A percentile compares a stretch with the other conserved stretches of the same genome.
Conservation (phyloP, 768 basidiomycete genomes). For the Tylopilus intermedius region DNA sequence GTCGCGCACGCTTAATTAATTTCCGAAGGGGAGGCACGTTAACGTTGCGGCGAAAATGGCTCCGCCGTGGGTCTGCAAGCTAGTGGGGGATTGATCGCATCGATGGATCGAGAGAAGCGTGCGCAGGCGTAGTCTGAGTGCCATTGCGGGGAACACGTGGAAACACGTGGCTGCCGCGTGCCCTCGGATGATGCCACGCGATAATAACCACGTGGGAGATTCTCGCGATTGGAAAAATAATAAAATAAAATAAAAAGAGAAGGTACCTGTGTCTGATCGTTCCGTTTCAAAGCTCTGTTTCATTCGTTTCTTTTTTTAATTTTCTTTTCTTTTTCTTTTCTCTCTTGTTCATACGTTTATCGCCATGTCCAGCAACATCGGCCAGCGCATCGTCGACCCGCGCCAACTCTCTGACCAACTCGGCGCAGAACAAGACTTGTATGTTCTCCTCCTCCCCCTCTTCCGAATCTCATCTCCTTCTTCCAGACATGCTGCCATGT, state of each 20-base stretch:
- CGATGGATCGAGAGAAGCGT: background rate
- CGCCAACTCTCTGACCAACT: slow-evolving; percentile 28
- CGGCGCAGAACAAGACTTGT: slow-evolving; percentile 6
- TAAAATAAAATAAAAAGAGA: background rate
- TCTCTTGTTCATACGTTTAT: slow-evolving; percentile 16
- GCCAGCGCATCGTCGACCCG: slow-evolving; percentile 28
- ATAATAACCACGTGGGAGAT: slow-evolving; percentile 21
- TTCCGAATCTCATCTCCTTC: background rate
- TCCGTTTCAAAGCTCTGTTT: background rate
- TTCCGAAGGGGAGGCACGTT: slow-evolving; percentile 1
- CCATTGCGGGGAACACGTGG: slow-evolving; percentile 8
- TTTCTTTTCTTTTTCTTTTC: background rate
- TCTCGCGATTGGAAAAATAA: background rate
- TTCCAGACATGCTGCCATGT: slow-evolving; percentile 20
- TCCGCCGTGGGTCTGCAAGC: background rate
- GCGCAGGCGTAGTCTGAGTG: background rate
- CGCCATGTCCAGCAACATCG: slow-evolving; percentile 18
- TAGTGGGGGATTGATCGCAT: background rate
- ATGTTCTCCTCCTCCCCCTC: background rate
- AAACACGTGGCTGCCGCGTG: slow-evolving; percentile 15
- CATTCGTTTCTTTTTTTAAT: background rate
- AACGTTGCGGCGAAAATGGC: background rate
- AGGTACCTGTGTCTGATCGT: background rate
- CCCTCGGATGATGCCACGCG: slow-evolving; percentile 19
- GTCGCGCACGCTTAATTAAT: slow-evolving; percentile 9